phyloP scores from a whole-genome alignment of 2,329 filamentous ascomycete species.

The Sporothrix inflata region DNA sequence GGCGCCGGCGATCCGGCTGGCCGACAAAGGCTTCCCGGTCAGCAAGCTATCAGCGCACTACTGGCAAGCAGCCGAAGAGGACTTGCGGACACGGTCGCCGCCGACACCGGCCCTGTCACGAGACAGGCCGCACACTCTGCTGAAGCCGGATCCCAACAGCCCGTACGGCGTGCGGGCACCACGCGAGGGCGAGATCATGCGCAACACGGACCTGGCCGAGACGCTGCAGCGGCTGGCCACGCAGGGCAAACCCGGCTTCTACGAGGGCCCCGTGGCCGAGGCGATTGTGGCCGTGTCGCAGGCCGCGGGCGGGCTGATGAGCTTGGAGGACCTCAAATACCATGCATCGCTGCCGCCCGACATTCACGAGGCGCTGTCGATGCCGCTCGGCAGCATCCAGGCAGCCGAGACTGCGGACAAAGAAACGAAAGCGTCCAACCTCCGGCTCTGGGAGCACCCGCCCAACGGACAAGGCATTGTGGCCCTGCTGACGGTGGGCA shows the following conservation, averaged over 20 bases:
- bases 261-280: slow-evolving; percentile 78
- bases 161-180: slow-evolving; percentile 69
- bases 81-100: slow-evolving; percentile 62
- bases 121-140: slow-evolving; percentile 69
- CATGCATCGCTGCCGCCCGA: slow-evolving; percentile 56
- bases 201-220: slow-evolving; percentile 74
- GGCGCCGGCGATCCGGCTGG: slow-evolving; percentile 78
- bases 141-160: slow-evolving; percentile 72
- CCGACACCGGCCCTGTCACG: slow-evolving; percentile 42
- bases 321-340: slow-evolving; percentile 75
- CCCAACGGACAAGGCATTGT: slow-evolving; percentile 96
- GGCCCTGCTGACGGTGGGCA: slow-evolving; percentile 87
- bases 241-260: slow-evolving; percentile 86
- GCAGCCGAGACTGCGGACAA: slow-evolving; percentile 69
- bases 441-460: slow-evolving; percentile 87
- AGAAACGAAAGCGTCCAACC: slow-evolving; percentile 72
- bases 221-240: slow-evolving; percentile 78
- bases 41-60: slow-evolving; percentile 63
- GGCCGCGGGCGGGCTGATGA: slow-evolving; percentile 74
- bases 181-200: slow-evolving; percentile 78
- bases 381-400: slow-evolving; percentile 72
- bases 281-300: slow-evolving; percentile 75
- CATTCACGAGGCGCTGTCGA: slow-evolving; percentile 65
- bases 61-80: slow-evolving; percentile 36
- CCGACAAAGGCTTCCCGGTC: slow-evolving; percentile 84